Percentiles rank a stretch among this genome's conserved stretches.
Conservation (phyloP, 345 rosid species). For the Populus pruinosa region DNA sequence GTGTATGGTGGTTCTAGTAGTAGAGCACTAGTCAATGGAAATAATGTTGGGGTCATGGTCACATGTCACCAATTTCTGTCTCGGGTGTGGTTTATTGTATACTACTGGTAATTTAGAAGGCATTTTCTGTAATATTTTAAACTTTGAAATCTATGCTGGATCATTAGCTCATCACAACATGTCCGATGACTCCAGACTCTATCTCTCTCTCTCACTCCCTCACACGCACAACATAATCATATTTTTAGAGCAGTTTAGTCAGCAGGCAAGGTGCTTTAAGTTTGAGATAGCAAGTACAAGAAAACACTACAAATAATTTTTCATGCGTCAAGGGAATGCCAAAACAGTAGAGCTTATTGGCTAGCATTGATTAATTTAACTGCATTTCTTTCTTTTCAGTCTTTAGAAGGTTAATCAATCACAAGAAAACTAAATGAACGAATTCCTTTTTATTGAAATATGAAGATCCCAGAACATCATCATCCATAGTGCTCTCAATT, state of each 20-base stretch:
- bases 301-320: too few species aligned
- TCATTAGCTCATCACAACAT: not conserved
- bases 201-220: not conserved
- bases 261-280: too few species aligned
- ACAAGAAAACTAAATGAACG: constrained; percentile 2
- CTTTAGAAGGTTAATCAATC: too few species aligned
- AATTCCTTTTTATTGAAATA: constrained; percentile 9
- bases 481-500: constrained; percentile 3
- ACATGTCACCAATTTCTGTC: constrained; percentile 21
- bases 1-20: not conserved
- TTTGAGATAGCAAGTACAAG: too few species aligned
- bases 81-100: constrained; percentile 20
- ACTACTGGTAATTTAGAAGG: constrained; percentile 3
- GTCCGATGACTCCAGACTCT: not conserved
- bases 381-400: too few species aligned
- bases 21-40: constrained; percentile 13
- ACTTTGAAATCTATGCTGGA: not conserved
- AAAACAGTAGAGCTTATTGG: too few species aligned
- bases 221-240: not conserved
- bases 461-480: constrained; percentile 9
- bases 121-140: constrained; percentile 13
- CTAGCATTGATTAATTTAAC: too few species aligned
- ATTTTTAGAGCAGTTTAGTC: too few species aligned
- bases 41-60: constrained; percentile 26
- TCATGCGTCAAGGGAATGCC: too few species aligned